These are phyloP conservation scores for Fusarium sp. DNA, from an alignment of 2,329 filamentous ascomycete species.

Conservation along the genomic window DNA sequence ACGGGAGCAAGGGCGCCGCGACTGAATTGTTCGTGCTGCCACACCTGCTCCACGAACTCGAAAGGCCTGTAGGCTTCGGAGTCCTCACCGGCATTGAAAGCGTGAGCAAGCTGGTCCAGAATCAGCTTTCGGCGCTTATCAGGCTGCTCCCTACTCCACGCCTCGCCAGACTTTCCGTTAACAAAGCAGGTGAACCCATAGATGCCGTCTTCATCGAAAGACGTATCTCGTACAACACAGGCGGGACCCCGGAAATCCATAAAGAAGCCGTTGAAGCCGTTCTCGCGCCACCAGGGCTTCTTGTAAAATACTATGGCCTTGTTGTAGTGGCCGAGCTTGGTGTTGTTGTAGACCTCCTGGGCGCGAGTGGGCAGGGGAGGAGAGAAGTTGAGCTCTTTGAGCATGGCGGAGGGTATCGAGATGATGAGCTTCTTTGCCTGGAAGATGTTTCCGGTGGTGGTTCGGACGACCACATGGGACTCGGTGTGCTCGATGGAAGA, in stretches of 20 bases:
- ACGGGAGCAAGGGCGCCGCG: slow-evolving; percentile 51
- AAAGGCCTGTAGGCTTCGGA: slow-evolving; percentile 41
- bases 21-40: slow-evolving; percentile 50
- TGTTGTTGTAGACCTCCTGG: slow-evolving; percentile 49
- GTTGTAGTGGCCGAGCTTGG: slow-evolving; percentile 57
- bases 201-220: slow-evolving; percentile 45
- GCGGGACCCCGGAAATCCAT: slow-evolving; percentile 55
- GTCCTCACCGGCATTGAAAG: slow-evolving; percentile 42
- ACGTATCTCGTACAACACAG: slow-evolving; percentile 55
- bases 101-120: slow-evolving; percentile 49
- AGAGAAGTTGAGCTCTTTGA: slow-evolving; percentile 57
- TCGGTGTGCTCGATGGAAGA: slow-evolving; percentile 40
- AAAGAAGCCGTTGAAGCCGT: slow-evolving; percentile 53
- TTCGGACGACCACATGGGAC: slow-evolving; percentile 31
- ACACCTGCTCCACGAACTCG: slow-evolving; percentile 50
- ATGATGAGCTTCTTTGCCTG: slow-evolving; percentile 56
- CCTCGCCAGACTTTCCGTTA: slow-evolving; percentile 50
- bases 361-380: slow-evolving; percentile 56
- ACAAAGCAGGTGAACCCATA: slow-evolving; percentile 57
- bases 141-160: slow-evolving; percentile 49
- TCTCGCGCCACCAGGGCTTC: slow-evolving; percentile 51
- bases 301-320: slow-evolving; percentile 53
- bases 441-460: slow-evolving; percentile 41
- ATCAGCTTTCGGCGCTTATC: slow-evolving; percentile 48
- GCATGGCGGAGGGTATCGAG: slow-evolving; percentile 61